Percentiles rank a stretch among this genome's conserved stretches.
phyloP scores from a whole-genome alignment of 1,284 basidiomycete species.

The Ceratobasidium sp. region DNA sequence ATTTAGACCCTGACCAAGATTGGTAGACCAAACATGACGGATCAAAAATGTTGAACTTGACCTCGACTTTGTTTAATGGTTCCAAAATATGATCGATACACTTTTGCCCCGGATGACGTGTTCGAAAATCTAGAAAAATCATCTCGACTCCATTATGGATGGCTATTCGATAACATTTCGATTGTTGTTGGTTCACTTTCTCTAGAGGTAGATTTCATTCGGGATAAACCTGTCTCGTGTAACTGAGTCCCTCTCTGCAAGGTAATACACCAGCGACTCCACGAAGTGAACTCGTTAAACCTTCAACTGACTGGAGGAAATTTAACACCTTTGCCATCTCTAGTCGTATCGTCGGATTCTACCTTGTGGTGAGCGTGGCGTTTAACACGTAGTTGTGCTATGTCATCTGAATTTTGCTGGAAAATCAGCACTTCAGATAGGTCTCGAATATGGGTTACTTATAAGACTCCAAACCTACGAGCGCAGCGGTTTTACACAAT shows the following conservation, averaged over 20 bases:
- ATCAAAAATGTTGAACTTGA: constrained; percentile 14
- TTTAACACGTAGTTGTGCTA: not conserved
- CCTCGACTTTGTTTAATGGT: constrained; percentile 6
- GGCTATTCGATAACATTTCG: constrained; percentile 8
- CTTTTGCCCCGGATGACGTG: not conserved
- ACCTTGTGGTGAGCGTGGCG: not conserved
- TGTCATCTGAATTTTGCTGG: not conserved
- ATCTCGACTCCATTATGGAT: not conserved
- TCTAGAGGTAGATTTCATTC: not conserved
- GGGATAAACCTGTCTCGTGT: too few species aligned
- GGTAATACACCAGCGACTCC: constrained; percentile 2
- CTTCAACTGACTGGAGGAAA: not conserved
- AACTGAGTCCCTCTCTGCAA: constrained; percentile 1
- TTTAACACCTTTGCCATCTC: not conserved
- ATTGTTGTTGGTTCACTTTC: constrained; percentile 28
- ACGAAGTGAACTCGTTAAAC: constrained; percentile 2
- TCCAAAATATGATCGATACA: not conserved
- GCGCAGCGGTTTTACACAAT: constrained; percentile 37
- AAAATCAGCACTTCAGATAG: not conserved
- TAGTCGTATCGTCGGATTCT: not conserved
- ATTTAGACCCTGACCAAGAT: constrained; percentile 12
- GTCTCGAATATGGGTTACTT: constrained; percentile 6
- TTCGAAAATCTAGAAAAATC: not conserved
- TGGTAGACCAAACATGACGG: constrained; percentile 1
- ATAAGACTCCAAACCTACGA: constrained; percentile 32